These are phyloP conservation scores for Durio zibethinus DNA, from an alignment of 345 rosid genomes.

Conservation along the genomic window DNA sequence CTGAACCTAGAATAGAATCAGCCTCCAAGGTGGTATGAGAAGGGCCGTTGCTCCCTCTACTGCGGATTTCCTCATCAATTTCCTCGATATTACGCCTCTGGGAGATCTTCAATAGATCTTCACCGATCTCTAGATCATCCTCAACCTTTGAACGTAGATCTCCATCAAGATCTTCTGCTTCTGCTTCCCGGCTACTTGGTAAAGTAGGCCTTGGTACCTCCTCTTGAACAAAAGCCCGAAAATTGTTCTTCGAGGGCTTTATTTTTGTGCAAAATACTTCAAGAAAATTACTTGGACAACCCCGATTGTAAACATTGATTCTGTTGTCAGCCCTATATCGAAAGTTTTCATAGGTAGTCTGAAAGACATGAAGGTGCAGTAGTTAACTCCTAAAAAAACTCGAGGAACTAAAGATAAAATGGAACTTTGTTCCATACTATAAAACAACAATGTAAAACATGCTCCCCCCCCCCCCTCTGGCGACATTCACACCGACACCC, in stretches of 20 bases:
- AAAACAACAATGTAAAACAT: not conserved
- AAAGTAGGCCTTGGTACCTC: slow-evolving; percentile 47
- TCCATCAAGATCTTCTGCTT: slow-evolving; percentile 46
- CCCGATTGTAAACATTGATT: slow-evolving; percentile 55
- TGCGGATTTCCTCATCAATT: slow-evolving; percentile 51
- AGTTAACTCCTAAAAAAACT: slow-evolving; percentile 1
- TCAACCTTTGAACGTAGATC: slow-evolving; percentile 81
- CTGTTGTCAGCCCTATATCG: slow-evolving; percentile 78
- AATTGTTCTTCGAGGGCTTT: slow-evolving; percentile 75
- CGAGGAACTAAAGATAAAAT: not conserved
- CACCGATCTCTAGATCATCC: slow-evolving; percentile 86
- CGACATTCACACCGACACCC: not conserved
- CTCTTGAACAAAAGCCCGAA: slow-evolving; percentile 62
- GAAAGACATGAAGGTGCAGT: slow-evolving; percentile 27
- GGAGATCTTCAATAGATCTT: slow-evolving; percentile 83
- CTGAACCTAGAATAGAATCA: slow-evolving; percentile 48
- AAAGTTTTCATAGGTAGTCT: slow-evolving; percentile 97
- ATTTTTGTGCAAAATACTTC: slow-evolving; percentile 73
- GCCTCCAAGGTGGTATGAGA: slow-evolving; percentile 47
- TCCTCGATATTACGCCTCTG: slow-evolving; percentile 77
- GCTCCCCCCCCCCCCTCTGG: not conserved
- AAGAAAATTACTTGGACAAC: slow-evolving; percentile 57
- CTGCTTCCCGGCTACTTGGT: slow-evolving; percentile 47
- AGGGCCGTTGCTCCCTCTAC: slow-evolving; percentile 69
- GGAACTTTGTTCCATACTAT: not conserved